A percentile compares a stretch with the other conserved stretches of the same genome.
These are phyloP conservation scores for Chaetomium sp. DNA, from an alignment of 2,329 filamentous ascomycete genomes.

Conservation along the genomic window DNA sequence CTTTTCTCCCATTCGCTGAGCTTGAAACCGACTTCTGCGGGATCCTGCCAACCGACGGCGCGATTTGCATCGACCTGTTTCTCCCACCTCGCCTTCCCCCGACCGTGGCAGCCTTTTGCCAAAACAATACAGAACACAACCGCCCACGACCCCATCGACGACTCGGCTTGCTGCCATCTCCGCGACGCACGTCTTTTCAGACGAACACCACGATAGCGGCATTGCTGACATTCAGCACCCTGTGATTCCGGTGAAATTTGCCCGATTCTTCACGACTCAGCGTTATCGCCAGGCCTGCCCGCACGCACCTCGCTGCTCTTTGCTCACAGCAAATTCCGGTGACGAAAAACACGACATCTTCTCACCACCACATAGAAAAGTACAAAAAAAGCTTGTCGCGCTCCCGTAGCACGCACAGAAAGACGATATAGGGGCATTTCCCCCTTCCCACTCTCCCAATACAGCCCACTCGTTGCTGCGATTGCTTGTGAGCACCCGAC, in stretches of 20 bases:
- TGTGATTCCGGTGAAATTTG: conserved; percentile 12
- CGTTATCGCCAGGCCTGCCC: conserved; percentile 4
- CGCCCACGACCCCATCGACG: conserved; percentile 12
- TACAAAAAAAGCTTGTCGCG: not conserved
- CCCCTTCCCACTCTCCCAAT: conserved; percentile 10
- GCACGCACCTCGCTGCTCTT: conserved; percentile 10
- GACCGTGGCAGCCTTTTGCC: conserved; percentile 20
- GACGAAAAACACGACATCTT: conserved; percentile 21
- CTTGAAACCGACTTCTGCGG: conserved; percentile 18
- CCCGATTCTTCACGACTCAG: conserved; percentile 11
- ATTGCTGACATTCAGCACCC: conserved; percentile 15
- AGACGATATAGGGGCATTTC: conserved; percentile 28
- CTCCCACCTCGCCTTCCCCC: conserved; percentile 8
- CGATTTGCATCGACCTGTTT: conserved; percentile 17
- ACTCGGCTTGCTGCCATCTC: conserved; percentile 15
- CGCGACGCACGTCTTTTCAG: conserved; percentile 15
- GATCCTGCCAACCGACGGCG: conserved; percentile 17
- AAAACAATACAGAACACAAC: conserved; percentile 10
- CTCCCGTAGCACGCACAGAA: conserved; percentile 6
- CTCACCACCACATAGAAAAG: conserved; percentile 12
- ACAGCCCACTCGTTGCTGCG: conserved; percentile 21
- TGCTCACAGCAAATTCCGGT: conserved; percentile 16
- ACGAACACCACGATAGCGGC: conserved; percentile 10
- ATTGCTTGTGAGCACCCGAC: conserved; percentile 21
- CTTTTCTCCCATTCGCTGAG: conserved; percentile 11